phyloP scores from a whole-genome alignment of 768 basidiomycete genomes.

The Tricholoma terreum region DNA sequence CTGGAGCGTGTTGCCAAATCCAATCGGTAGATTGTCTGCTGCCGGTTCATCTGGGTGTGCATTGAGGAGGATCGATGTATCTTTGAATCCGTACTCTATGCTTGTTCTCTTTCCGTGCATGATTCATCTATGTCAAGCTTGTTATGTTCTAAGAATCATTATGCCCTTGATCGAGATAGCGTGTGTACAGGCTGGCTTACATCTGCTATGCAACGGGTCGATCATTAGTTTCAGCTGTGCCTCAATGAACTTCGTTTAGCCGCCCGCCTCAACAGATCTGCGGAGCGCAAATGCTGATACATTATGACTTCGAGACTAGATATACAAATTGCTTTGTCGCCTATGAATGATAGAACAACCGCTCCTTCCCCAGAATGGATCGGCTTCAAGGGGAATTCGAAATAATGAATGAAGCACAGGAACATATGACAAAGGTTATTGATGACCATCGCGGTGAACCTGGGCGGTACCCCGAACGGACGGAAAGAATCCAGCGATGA shows the following conservation, averaged over 20 bases:
- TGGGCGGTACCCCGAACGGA: neutral
- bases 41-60: slow-evolving; percentile 5
- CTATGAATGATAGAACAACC: slow-evolving; percentile 9
- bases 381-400: slow-evolving; percentile 2
- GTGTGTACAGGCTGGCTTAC: neutral
- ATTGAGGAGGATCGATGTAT: neutral
- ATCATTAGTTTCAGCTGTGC: neutral
- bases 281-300: neutral
- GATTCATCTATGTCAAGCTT: neutral
- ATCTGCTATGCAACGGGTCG: neutral
- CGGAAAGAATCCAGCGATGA: slow-evolving; percentile 5
- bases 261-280: neutral
- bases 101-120: neutral
- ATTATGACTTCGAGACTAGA: slow-evolving; percentile 6
- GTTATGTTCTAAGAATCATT: neutral
- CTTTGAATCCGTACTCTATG: neutral
- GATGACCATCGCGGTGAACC: slow-evolving; percentile 1
- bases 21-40: slow-evolving; percentile 77
- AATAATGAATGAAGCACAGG: slow-evolving; percentile 11
- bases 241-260: too few species aligned
- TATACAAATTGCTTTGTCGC: neutral
- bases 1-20: slow-evolving; percentile 99
- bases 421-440: slow-evolving; percentile 9
- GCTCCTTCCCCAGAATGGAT: neutral
- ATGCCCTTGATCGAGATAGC: neutral